phyloP scores from a whole-genome alignment of 331 rosid species.

The Acacia pycnantha region DNA sequence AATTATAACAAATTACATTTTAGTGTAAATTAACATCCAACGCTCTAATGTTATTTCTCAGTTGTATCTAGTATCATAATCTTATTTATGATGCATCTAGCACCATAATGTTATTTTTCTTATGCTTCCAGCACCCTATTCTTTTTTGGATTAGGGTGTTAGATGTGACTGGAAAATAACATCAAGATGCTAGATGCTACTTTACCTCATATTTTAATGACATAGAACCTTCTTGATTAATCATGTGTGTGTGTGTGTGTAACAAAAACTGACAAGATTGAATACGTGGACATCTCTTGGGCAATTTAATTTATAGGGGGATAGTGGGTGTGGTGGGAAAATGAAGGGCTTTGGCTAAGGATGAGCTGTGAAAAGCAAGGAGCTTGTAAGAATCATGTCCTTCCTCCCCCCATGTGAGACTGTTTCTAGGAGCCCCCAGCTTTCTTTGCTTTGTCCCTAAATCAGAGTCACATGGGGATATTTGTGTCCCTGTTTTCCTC shows the following conservation, averaged over 20 bases:
- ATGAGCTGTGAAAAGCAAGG: conserved; percentile 69
- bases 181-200: too few relatives aligned
- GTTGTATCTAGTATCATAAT: too few relatives aligned
- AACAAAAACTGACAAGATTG: not conserved
- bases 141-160: too few relatives aligned
- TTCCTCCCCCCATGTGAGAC: conserved; percentile 81
- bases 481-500: conserved; percentile 35
- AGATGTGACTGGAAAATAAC: too few relatives aligned
- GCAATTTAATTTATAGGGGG: conserved; percentile 19
- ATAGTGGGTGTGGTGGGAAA: conserved; percentile 37
- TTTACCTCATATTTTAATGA: not conserved
- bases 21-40: too few relatives aligned
- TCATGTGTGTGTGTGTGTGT: not conserved
- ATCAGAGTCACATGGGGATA: conserved; percentile 77
- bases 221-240: not conserved
- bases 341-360: conserved; percentile 40
- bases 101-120: too few relatives aligned
- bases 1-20: not conserved
- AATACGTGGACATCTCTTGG: conserved; percentile 30
- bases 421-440: conserved; percentile 55
- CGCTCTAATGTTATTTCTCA: too few relatives aligned
- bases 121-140: too few relatives aligned
- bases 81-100: too few relatives aligned
- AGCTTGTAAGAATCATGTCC: conserved; percentile 54
- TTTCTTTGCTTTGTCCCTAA: conserved; percentile 77